These are phyloP conservation scores for Fusarium abutilonis DNA, from an alignment of 2,329 filamentous ascomycete genomes.

Conservation along the genomic window DNA sequence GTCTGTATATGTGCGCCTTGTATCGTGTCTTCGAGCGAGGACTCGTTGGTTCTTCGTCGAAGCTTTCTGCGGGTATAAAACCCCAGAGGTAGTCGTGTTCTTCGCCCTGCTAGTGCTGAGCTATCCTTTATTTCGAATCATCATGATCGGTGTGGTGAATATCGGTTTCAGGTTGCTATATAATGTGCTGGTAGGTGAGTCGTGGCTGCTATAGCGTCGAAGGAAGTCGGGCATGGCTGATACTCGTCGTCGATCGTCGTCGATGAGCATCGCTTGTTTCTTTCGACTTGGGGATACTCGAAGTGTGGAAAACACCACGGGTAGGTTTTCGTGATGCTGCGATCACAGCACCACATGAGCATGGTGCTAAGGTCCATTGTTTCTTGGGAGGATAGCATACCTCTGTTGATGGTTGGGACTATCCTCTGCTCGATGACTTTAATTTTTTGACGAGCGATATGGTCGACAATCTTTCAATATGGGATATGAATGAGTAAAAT, in stretches of 20 bases:
- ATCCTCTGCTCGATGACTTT: background rate
- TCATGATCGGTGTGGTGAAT: background rate
- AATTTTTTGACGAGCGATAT: background rate
- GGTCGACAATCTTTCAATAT: background rate
- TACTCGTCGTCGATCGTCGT: background rate
- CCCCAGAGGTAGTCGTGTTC: background rate
- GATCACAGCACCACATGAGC: background rate
- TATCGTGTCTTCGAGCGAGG: background rate
- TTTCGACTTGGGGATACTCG: background rate
- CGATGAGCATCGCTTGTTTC: background rate
- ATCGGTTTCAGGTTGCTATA: rapidly evolving
- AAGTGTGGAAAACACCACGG: constrained; percentile 16
- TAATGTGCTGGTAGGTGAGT: background rate
- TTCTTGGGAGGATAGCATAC: background rate
- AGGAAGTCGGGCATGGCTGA: background rate
- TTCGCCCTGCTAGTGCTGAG: background rate
- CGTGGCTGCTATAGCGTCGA: background rate
- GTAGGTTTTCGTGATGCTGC: background rate
- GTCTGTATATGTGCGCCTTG: background rate
- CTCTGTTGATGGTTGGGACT: rapidly evolving
- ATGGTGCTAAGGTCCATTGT: background rate
- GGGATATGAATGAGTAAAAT: background rate
- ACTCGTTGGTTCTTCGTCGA: background rate
- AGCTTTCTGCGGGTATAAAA: background rate
- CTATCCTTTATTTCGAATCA: background rate